Conservation (phyloP, 2,329 filamentous ascomycete genomes). For the Diplodia seriata region DNA sequence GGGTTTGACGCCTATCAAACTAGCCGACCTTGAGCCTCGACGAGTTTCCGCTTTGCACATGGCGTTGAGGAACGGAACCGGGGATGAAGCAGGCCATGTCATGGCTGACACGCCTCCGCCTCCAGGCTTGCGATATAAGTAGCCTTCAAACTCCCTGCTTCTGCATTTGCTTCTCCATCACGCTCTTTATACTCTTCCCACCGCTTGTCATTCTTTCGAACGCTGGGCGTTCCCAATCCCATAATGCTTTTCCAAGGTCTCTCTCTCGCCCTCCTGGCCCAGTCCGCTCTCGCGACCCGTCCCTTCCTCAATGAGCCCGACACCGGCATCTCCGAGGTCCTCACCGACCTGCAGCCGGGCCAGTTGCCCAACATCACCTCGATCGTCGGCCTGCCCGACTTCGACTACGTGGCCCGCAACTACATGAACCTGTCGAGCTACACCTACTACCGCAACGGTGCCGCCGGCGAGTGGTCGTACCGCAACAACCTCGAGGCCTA, state of each 20-base stretch:
- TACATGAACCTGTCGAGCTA: constrained; percentile 57
- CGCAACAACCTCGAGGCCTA: constrained; percentile 65
- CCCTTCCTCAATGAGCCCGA: constrained; percentile 48
- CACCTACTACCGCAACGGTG: constrained; percentile 65
- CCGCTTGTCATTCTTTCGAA: constrained; percentile 17
- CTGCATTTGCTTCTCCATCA: background rate
- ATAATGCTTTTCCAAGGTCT: constrained; percentile 24
- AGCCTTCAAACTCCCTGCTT: constrained; percentile 1
- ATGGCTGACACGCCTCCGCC: background rate
- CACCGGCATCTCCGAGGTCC: constrained; percentile 43
- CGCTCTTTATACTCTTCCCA: constrained; percentile 6
- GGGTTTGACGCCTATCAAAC: constrained; percentile 13
- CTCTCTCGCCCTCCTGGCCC: constrained; percentile 34
- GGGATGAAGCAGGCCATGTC: background rate
- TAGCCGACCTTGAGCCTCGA: background rate
- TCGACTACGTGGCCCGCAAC: constrained; percentile 60
- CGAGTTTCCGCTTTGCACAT: constrained; percentile 1
- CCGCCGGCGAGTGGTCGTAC: constrained; percentile 63
- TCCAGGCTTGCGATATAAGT: constrained; percentile 14
- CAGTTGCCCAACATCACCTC: constrained; percentile 52
- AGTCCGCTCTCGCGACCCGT: constrained; percentile 42
- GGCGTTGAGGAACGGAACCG: background rate
- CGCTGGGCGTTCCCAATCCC: constrained; percentile 8
- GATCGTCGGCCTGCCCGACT: constrained; percentile 61
- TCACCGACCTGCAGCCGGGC: constrained; percentile 42